Evolutionary conservation across 1,284 basidiomycete genomes (phyloP), one percentile per base, ranked within the genome.

Genomic region (Naganishia cerealis): DNA sequence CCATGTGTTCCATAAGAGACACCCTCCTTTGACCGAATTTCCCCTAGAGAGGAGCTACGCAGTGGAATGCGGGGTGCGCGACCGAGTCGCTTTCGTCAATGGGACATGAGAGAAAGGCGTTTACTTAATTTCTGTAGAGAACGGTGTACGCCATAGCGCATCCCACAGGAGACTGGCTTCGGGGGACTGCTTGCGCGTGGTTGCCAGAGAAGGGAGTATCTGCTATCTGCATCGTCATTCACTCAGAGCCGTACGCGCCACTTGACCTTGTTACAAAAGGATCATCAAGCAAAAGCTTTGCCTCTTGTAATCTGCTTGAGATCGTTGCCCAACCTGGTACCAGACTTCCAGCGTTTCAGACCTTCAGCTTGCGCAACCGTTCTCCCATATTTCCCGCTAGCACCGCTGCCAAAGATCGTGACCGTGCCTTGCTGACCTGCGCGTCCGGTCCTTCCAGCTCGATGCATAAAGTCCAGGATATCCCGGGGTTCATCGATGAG

Each of bases 381-480:
- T 59, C 72, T 69, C 13, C 71, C 66, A 8, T 67, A 69, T 42
- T 70, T 67, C 46, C 66, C 59, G 24, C 42, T 66, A 26, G 71
- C 71, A 5, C 71, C 72, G 61, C 76, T 73, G 4, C 80, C 80
- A 72, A 83, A 83, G n/a, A 83, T 73, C 26, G 81, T 75, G 1
- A 84, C 81, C 33, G 74, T 73, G 9, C 92, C 92, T 0, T 87
- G 86, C 16, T 89, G 82, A 0, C 88, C 92, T 0, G 89, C 86
- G 56, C 92, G 75, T 1, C 82, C 83, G 0, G 81, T 79, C 24
- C 83, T 83, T 8, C 92, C 92, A 0, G 92, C 92, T 5, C 92
- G 87, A 80, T 94, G 92, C 69, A 94, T 79, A 76, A 94, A 93
- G 79, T 94, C 91, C 54, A 93, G 85, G 83, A 90, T 89, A 77